Conservation (phyloP, 805 yeast genomes). For the Saturnispora hagleri region DNA sequence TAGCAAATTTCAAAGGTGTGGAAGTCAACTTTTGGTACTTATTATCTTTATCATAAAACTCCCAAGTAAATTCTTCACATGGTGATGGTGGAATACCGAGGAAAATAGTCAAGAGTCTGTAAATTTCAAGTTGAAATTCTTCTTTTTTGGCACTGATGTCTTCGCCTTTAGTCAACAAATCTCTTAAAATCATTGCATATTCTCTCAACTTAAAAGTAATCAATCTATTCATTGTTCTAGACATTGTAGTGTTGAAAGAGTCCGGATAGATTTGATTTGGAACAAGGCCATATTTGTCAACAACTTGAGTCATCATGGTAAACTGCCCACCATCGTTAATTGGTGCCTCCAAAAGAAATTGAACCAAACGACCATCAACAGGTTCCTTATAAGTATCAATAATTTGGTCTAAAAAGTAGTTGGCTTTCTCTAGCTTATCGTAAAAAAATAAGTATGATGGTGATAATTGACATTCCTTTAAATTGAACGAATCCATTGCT, state of each 20-base stretch:
- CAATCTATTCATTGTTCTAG: constrained; percentile 46
- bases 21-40: constrained; percentile 37
- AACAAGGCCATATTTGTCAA: constrained; percentile 73
- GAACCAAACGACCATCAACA: constrained; percentile 62
- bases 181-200: constrained; percentile 63
- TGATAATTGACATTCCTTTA: constrained; percentile 64
- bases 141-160: constrained; percentile 29
- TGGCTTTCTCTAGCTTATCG: constrained; percentile 80
- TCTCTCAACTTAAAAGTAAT: constrained; percentile 67
- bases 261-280: constrained; percentile 73
- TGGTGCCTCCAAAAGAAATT: constrained; percentile 56
- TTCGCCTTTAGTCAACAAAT: constrained; percentile 30
- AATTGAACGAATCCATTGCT: constrained; percentile 50
- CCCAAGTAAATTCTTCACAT: constrained; percentile 61
- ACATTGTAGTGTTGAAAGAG: constrained; percentile 42
- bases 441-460: constrained; percentile 76
- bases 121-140: constrained; percentile 49
- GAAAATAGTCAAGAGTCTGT: constrained; percentile 55
- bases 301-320: constrained; percentile 69
- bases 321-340: constrained; percentile 83
- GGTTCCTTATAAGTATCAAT: constrained; percentile 58
- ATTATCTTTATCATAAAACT: constrained; percentile 62
- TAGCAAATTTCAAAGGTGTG: constrained; percentile 60
- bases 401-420: constrained; percentile 69
- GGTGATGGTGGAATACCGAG: constrained; percentile 78